These are phyloP conservation scores for Juglanconis oblonga DNA, from an alignment of 2,329 filamentous ascomycete species.

Conservation along the genomic window DNA sequence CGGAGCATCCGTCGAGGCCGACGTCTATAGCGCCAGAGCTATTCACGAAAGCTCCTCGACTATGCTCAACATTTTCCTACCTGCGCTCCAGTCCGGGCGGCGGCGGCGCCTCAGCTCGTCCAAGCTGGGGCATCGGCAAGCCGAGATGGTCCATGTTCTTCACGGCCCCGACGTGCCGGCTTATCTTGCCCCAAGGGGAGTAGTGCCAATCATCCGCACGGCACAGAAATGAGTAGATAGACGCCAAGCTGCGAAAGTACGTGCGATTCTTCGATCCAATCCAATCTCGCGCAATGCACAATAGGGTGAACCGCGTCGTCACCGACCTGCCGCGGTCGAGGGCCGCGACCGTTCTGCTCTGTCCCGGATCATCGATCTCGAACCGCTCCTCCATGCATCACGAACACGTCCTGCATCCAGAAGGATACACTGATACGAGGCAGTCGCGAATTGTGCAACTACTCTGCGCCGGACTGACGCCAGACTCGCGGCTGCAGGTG, in stretches of 20 bases:
- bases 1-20: background rate
- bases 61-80: background rate
- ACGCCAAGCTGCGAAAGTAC: background rate
- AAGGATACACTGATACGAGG: background rate
- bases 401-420: background rate
- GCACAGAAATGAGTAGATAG: background rate
- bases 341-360: no score
- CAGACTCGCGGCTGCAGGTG: background rate
- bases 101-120: background rate
- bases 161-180: background rate
- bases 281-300: background rate
- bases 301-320: background rate
- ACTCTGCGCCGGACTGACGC: background rate
- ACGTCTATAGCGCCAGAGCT: background rate
- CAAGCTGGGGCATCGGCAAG: background rate
- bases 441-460: background rate
- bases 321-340: background rate
- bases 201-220: background rate
- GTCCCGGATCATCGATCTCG: background rate
- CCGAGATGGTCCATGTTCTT: background rate
- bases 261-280: background rate
- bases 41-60: background rate
- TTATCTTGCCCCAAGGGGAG: background rate
- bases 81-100: background rate
- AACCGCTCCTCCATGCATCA: background rate